phyloP scores from a whole-genome alignment of 495 filamentous ascomycete genomes.

The Penicillium silybi region DNA sequence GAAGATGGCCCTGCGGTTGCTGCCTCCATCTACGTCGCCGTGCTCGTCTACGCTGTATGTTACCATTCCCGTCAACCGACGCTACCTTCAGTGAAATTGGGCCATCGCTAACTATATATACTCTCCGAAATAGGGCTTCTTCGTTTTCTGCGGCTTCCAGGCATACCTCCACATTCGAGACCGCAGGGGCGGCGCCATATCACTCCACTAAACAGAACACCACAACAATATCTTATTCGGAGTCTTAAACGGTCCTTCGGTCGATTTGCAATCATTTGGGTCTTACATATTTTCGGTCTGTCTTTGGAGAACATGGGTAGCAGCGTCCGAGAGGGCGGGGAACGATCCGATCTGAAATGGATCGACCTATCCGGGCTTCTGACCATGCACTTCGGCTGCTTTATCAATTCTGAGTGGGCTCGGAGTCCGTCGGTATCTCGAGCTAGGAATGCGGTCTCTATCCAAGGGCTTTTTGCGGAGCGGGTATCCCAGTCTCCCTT shows the following conservation, averaged over 20 bases:
- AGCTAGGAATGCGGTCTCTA: constrained; percentile 5
- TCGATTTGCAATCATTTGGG: constrained; percentile 18
- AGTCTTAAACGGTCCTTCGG: constrained; percentile 14
- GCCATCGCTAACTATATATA: background rate
- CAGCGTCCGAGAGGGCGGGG: constrained; percentile 6
- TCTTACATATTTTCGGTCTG: constrained; percentile 20
- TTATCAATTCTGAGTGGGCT: background rate
- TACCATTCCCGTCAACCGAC: background rate
- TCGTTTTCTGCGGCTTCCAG: constrained; percentile 85
- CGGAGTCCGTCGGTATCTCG: constrained; percentile 4
- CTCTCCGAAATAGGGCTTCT: constrained; percentile 59
- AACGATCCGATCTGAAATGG: constrained; percentile 9
- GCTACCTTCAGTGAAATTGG: background rate
- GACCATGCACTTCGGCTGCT: background rate
- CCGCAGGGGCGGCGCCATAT: constrained; percentile 77
- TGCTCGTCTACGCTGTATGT: constrained; percentile 80
- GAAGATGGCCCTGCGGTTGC: constrained; percentile 72
- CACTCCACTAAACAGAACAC: constrained; percentile 48
- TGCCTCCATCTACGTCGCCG: constrained; percentile 75
- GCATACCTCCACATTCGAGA: constrained; percentile 74
- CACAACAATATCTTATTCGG: constrained; percentile 15
- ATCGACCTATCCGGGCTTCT: constrained; percentile 1
- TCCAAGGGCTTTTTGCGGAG: constrained; percentile 16
- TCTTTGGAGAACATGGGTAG: constrained; percentile 10
- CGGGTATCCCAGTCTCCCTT: constrained; percentile 18